Conservation (phyloP, 2,329 filamentous ascomycete genomes). For the Blastomyces emzantsi region DNA sequence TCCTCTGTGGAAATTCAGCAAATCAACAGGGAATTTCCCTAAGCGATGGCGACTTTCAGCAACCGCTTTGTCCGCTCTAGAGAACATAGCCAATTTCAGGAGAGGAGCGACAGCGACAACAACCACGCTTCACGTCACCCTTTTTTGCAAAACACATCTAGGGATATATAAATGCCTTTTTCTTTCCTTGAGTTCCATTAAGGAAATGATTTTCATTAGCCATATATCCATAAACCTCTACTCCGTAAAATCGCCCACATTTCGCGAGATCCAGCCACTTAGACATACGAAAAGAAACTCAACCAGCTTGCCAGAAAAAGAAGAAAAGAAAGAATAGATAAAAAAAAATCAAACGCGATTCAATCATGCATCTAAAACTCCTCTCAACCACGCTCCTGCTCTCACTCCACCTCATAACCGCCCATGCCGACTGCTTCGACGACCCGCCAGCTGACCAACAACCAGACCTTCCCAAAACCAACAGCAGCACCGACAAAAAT, state of each 20-base stretch:
- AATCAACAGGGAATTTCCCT: not conserved
- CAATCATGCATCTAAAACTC: not conserved
- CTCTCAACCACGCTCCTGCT: not conserved
- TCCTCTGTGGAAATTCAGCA: not conserved
- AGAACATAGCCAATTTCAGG: no score
- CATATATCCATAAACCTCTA: not conserved
- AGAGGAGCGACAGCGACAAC: not conserved
- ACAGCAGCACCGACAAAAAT: not conserved
- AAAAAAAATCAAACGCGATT: not conserved
- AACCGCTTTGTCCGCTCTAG: not conserved
- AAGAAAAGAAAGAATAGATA: not conserved
- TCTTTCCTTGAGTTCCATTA: not conserved
- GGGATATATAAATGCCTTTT: not conserved
- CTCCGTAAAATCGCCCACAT: not conserved
- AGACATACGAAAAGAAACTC: not conserved
- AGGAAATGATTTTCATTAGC: not conserved
- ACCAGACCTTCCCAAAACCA: not conserved
- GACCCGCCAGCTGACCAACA: not conserved
- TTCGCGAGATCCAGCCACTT: not conserved
- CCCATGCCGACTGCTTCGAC: not conserved
- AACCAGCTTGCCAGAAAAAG: not conserved
- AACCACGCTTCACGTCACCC: not conserved
- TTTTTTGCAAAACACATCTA: not conserved
- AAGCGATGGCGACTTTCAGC: not conserved
- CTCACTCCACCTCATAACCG: not conserved